Evolutionary conservation across 139 green algal species (phyloP), one percentile per base, ranked within the genome.

Genomic region (Chlamydomonas sp.): DNA sequence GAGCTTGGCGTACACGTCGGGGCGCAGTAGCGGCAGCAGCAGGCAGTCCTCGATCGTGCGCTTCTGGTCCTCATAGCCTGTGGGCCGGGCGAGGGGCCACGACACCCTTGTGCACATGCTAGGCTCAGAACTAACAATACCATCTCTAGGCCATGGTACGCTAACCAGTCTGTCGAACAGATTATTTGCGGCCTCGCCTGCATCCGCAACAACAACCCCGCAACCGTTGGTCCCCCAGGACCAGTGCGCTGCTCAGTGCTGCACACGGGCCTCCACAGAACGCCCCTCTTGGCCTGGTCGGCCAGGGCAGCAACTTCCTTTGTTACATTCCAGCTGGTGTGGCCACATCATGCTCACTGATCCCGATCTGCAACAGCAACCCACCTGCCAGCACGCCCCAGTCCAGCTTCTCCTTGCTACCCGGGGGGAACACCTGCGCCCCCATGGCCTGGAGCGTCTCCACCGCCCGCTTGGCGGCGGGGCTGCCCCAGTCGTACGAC

Each of bases 41-140:
- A 99, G 85, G 31, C 90, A 97, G 88, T 99, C 97, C 88, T 99
- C 96, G 6, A 99, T 96, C 49, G 90, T 88, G 68, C 92, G 91
- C 91, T 99, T 99, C 94, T 99, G 96, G 5, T 93, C 89, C 76
- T 98, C 96, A 78, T 99, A 99, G 1, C 97, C 96, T 91, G 93
- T 84, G 58, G 3, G 74, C 1, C 0, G 5, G 61, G 1, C 5
- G 5, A 59, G 69, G 20, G 64, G 81, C 18, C 7, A 20, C 31
- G 78, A 16, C 78, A 67, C 78, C 64, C 16, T 15, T 49, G 31
- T 49, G 31, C 31, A 49, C 31, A 49, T 49, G 31, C 31, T 49
- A 49, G 31, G 31, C 31, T 49, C 31, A 49, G 31, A 49, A 49
- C 31, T 49, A 49, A 49, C 31, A 49, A 49, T 49, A 49, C 31